Evolutionary conservation across 2,329 filamentous ascomycete species (phyloP).

Genomic region (Lasiodiplodia citricola): DNA sequence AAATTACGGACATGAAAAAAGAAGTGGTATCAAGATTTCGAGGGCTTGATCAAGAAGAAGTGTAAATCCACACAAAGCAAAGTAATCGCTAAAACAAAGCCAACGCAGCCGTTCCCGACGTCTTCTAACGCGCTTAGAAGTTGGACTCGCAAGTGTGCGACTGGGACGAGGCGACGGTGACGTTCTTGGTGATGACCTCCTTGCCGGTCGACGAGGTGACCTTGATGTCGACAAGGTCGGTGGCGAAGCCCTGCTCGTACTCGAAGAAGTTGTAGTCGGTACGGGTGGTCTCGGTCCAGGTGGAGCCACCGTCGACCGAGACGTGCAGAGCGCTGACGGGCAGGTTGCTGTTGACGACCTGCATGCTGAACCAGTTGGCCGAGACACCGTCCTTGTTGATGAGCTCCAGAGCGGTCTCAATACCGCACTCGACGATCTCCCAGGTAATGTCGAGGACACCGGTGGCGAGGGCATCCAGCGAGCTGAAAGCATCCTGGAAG

Average conservation of each 20-base stretch:
- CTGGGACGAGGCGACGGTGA: conserved; percentile 49
- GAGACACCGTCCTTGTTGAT: conserved; percentile 61
- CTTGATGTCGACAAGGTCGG: conserved; percentile 59
- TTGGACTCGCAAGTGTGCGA: conserved; percentile 39
- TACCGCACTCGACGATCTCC: conserved; percentile 58
- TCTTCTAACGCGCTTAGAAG: conserved; percentile 32
- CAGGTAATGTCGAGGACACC: conserved; percentile 59
- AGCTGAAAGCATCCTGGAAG: conserved; percentile 57
- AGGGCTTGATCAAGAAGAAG: background rate
- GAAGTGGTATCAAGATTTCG: background rate
- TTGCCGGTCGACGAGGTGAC: conserved; percentile 61
- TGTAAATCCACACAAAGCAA: background rate
- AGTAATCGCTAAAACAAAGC: background rate
- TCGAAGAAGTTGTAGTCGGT: conserved; percentile 65
- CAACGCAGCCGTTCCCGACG: background rate
- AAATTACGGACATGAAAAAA: conserved; percentile 16
- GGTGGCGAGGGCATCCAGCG: conserved; percentile 50
- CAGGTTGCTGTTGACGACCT: conserved; percentile 68
- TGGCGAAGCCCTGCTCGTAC: conserved; percentile 62
- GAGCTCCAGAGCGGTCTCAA: conserved; percentile 55
- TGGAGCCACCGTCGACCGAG: conserved; percentile 63
- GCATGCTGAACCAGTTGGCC: conserved; percentile 64
- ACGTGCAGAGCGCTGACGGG: conserved; percentile 64
- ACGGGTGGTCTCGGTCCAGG: conserved; percentile 63
- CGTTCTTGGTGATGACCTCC: conserved; percentile 57